phyloP scores from a whole-genome alignment of 2,329 filamentous ascomycete genomes.

The Clathrospora elynae region DNA sequence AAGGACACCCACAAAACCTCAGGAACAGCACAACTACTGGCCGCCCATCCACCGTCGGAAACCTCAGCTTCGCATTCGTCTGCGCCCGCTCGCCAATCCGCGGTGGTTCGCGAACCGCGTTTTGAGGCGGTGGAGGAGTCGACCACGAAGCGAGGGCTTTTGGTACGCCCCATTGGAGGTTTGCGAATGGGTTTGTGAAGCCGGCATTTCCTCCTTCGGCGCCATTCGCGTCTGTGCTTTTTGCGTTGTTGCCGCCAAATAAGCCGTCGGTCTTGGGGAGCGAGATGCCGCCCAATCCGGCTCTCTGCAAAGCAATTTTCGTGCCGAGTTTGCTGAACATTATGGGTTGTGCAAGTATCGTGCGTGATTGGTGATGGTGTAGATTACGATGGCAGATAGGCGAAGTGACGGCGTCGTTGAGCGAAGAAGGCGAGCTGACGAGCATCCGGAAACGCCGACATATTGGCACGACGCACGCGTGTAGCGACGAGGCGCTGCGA shows the following conservation, averaged over 20 bases:
- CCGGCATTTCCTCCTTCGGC: constrained; percentile 24
- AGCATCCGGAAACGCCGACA: constrained; percentile 16
- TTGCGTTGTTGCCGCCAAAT: constrained; percentile 36
- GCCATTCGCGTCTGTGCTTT: constrained; percentile 27
- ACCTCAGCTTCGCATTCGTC: constrained; percentile 37
- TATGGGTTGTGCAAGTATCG: constrained; percentile 4
- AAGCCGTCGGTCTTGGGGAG: constrained; percentile 43
- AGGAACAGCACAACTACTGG: constrained; percentile 42
- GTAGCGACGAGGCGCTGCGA: constrained; percentile 26
- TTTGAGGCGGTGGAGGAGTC: constrained; percentile 36
- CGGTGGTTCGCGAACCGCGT: constrained; percentile 35
- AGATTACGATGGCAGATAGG: not conserved
- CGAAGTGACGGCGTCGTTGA: constrained; percentile 3
- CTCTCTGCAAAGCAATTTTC: constrained; percentile 64
- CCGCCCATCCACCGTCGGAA: constrained; percentile 38
- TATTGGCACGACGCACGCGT: constrained; percentile 24
- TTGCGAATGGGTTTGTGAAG: constrained; percentile 44
- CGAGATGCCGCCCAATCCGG: constrained; percentile 59
- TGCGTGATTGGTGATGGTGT: not conserved
- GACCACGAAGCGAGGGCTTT: constrained; percentile 45
- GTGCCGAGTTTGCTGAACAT: constrained; percentile 64
- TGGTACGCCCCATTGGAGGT: constrained; percentile 41
- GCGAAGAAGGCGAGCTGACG: constrained; percentile 10
- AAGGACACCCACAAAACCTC: constrained; percentile 45
- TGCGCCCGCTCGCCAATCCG: constrained; percentile 35